Evolutionary conservation across 1,139 yeast species (phyloP).

Genomic region (Yamadazyma conglobata): DNA sequence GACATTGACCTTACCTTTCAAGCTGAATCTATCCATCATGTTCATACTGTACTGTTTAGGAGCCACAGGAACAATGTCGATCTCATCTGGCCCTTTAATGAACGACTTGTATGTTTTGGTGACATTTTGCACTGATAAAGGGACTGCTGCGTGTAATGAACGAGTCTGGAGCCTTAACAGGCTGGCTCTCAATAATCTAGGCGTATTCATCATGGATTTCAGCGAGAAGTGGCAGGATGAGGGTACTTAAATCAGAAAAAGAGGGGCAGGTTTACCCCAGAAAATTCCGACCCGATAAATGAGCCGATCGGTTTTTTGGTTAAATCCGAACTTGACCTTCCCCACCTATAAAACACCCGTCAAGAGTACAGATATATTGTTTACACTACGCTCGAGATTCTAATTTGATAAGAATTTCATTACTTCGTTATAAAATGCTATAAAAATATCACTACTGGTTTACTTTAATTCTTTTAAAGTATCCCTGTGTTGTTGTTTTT

Average conservation of each 20-base stretch:
- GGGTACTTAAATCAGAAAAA: too few species aligned
- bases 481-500: slow-evolving; percentile 29
- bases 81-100: slow-evolving; percentile 22
- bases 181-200: neutral
- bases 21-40: slow-evolving; percentile 47
- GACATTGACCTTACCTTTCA: slow-evolving; percentile 75
- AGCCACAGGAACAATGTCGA: slow-evolving; percentile 20
- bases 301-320: neutral
- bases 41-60: slow-evolving; percentile 21
- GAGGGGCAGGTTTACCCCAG: slow-evolving; percentile 3
- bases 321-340: slow-evolving; percentile 1
- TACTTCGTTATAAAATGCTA: too few species aligned
- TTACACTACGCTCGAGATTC: too few species aligned
- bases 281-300: slow-evolving; percentile 1
- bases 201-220: neutral
- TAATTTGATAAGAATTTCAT: too few species aligned
- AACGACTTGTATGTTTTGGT: slow-evolving; percentile 15
- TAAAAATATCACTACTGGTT: too few species aligned
- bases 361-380: too few species aligned
- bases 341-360: too few species aligned
- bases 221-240: neutral
- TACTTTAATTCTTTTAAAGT: slow-evolving; percentile 27
- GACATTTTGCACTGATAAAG: neutral
- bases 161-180: neutral
- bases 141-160: too few species aligned